Conservation (phyloP, 2,329 filamentous ascomycete genomes). For the Ophiocordyceps robertsii region DNA sequence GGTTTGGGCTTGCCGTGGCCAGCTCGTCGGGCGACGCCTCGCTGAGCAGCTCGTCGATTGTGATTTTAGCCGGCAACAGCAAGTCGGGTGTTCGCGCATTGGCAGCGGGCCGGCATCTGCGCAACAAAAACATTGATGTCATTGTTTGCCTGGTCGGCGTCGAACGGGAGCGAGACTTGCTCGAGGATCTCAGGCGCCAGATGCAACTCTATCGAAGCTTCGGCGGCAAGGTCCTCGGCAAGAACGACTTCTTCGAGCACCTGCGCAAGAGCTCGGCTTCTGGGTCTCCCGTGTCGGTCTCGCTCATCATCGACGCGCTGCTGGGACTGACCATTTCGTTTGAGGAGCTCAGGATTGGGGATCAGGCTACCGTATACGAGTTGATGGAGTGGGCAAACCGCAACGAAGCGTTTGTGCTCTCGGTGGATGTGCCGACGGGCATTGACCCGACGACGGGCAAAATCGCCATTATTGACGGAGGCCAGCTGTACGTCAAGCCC, state of each 20-base stretch:
- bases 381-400: constrained; percentile 92
- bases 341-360: constrained; percentile 70
- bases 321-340: constrained; percentile 80
- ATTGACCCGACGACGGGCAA: constrained; percentile 67
- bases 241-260: constrained; percentile 47
- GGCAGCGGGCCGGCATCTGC: constrained; percentile 73
- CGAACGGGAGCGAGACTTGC: constrained; percentile 67
- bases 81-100: constrained; percentile 75
- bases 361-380: constrained; percentile 74
- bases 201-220: constrained; percentile 73
- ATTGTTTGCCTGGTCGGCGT: constrained; percentile 75
- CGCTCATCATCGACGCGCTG: constrained; percentile 78
- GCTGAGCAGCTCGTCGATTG: constrained; percentile 29
- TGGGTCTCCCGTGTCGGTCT: constrained; percentile 41
- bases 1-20: constrained; percentile 28
- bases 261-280: constrained; percentile 31
- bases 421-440: constrained; percentile 84
- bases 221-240: constrained; percentile 57
- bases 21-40: constrained; percentile 15
- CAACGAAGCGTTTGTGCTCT: constrained; percentile 67
- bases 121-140: constrained; percentile 69
- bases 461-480: constrained; percentile 55
- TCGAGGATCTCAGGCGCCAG: constrained; percentile 71
- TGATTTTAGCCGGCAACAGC: constrained; percentile 92
- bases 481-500: constrained; percentile 65